Conservation (phyloP, 352 stramenopile species). For the Aphanomyces astaci region DNA sequence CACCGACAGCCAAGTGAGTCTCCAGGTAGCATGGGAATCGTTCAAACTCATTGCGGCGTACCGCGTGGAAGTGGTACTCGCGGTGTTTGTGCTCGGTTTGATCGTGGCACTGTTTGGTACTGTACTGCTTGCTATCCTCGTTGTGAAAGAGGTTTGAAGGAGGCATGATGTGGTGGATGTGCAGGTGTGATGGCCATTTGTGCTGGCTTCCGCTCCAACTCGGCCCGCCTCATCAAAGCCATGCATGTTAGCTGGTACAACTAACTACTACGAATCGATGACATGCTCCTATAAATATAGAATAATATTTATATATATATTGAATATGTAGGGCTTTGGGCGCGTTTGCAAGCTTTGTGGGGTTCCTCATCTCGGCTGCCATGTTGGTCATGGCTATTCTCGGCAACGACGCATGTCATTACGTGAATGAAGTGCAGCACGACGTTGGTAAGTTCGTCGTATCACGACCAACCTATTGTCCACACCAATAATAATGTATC, state of each 20-base stretch:
- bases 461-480: no score
- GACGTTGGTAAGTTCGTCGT: slow-evolving; percentile 53
- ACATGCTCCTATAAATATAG: no score
- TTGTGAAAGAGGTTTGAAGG: slow-evolving; percentile 39
- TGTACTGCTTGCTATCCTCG: slow-evolving; percentile 52
- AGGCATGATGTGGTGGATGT: no score
- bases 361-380: slow-evolving; percentile 61
- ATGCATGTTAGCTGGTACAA: slow-evolving; percentile 51
- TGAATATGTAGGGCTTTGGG: slow-evolving; percentile 50
- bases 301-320: no score
- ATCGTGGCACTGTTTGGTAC: slow-evolving; percentile 42
- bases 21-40: not conserved
- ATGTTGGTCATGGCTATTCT: slow-evolving; percentile 62
- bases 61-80: slow-evolving; percentile 2
- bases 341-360: slow-evolving; percentile 63
- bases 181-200: no score
- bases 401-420: slow-evolving; percentile 73
- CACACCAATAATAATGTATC: no score
- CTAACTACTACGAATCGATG: not conserved
- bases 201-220: slow-evolving; percentile 60
- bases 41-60: not conserved
- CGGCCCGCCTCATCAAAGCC: slow-evolving; percentile 57
- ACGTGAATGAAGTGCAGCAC: slow-evolving; percentile 66
- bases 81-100: slow-evolving; percentile 3
- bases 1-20: not conserved